phyloP scores from a whole-genome alignment of 371 early-diverging fungal genomes.

The Lichtheimia hyalospora region DNA sequence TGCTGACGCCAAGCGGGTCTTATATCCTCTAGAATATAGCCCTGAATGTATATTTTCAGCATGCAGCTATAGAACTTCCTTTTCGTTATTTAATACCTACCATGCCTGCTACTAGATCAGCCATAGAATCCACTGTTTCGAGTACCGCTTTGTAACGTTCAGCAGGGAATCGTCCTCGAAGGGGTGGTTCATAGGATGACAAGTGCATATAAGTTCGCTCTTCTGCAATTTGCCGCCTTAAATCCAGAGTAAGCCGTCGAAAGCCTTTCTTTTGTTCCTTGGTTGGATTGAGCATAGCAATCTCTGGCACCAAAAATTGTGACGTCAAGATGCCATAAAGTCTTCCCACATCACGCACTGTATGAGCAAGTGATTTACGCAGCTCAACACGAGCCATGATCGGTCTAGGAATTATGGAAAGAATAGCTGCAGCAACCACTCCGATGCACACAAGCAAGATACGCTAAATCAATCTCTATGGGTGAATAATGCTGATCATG shows the following conservation, averaged over 20 bases:
- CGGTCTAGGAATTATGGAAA: conserved; percentile 37
- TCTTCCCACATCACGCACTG: conserved; percentile 37
- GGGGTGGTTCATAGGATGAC: conserved; percentile 37
- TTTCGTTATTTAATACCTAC: conserved; percentile 6
- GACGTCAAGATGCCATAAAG: conserved; percentile 34
- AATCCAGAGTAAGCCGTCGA: conserved; percentile 24
- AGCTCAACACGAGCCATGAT: conserved; percentile 42
- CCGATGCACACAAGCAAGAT: conserved; percentile 40
- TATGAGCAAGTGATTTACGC: conserved; percentile 39
- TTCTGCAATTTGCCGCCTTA: conserved; percentile 39
- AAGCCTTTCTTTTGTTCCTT: conserved; percentile 25
- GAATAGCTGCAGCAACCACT: conserved; percentile 32
- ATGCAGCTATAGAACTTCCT: background rate
- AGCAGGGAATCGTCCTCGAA: conserved; percentile 38
- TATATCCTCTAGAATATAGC: background rate
- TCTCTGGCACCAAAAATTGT: conserved; percentile 3
- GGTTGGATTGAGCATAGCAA: background rate
- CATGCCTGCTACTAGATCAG: conserved; percentile 39
- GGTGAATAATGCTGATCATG: background rate
- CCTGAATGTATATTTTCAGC: conserved; percentile 9
- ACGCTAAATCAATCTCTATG: conserved; percentile 17
- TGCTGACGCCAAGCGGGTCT: background rate
- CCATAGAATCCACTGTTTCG: conserved; percentile 42
- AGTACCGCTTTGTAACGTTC: conserved; percentile 26
- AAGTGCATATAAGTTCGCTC: conserved; percentile 29